Percentiles rank a stretch among this genome's conserved stretches.
These are phyloP conservation scores for Candida sanyiensis DNA, from an alignment of 805 yeast species.

Conservation along the genomic window DNA sequence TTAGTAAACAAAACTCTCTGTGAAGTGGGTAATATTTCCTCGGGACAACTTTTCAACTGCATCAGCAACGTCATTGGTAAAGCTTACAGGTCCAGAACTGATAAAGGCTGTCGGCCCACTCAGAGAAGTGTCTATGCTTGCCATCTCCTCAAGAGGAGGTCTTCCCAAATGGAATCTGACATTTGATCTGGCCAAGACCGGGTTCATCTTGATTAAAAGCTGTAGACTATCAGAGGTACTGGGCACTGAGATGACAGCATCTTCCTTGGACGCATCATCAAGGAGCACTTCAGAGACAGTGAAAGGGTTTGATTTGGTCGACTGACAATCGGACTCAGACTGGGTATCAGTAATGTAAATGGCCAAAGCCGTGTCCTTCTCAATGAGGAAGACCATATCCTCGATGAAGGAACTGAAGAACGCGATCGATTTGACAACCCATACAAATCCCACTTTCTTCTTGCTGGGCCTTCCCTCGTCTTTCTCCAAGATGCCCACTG, in stretches of 20 bases:
- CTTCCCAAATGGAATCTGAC: slow-evolving; percentile 8
- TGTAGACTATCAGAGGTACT: slow-evolving; percentile 5
- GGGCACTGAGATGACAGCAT: background rate
- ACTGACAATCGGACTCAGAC: no score
- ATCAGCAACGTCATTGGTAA: slow-evolving; percentile 52
- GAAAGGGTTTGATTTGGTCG: no score
- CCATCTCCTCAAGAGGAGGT: slow-evolving; percentile 12
- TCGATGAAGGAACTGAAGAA: slow-evolving; percentile 43
- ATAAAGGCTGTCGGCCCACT: slow-evolving; percentile 42
- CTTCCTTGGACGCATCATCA: no score
- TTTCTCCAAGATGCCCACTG: slow-evolving; percentile 24
- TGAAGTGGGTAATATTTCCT: background rate
- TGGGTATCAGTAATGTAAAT: slow-evolving; percentile 13
- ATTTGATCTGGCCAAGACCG: slow-evolving; percentile 1
- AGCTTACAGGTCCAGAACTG: slow-evolving; percentile 55
- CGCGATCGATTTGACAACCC: slow-evolving; percentile 54
- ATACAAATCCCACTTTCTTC: slow-evolving; percentile 42
- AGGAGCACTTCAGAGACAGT: no score
- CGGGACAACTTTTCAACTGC: slow-evolving; percentile 35
- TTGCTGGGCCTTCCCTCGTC: slow-evolving; percentile 1
- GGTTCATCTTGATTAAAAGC: slow-evolving; percentile 1
- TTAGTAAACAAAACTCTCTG: background rate
- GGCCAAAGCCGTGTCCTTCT: slow-evolving; percentile 21
- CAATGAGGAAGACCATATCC: slow-evolving; percentile 35
- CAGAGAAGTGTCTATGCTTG: slow-evolving; percentile 19